Evolutionary conservation across 2,329 filamentous ascomycete species (phyloP).

Genomic region (Lasiodiplodia hormozganensis): DNA sequence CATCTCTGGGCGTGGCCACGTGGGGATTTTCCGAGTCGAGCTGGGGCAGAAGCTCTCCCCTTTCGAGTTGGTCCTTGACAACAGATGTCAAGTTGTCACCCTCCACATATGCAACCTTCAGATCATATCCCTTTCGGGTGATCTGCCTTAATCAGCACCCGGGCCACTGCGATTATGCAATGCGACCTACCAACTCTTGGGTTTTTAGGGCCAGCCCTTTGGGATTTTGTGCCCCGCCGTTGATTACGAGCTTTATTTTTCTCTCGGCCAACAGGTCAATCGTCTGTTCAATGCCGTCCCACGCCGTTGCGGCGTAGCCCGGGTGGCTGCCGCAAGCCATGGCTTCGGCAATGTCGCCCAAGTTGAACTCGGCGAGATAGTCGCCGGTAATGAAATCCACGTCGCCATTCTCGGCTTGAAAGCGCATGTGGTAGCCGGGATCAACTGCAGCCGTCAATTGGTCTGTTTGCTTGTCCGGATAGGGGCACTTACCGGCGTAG

Average conservation of each 20-base stretch:
- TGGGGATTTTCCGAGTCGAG: slow-evolving; percentile 51
- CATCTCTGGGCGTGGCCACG: slow-evolving; percentile 45
- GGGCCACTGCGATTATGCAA: background rate
- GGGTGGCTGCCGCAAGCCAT: slow-evolving; percentile 50
- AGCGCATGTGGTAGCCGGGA: slow-evolving; percentile 47
- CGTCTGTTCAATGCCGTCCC: slow-evolving; percentile 56
- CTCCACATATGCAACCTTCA: slow-evolving; percentile 55
- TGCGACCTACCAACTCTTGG: slow-evolving; percentile 33
- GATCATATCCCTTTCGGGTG: slow-evolving; percentile 32
- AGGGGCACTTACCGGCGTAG: slow-evolving; percentile 34
- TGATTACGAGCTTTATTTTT: slow-evolving; percentile 62
- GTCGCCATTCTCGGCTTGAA: slow-evolving; percentile 44
- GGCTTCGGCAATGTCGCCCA: slow-evolving; percentile 52
- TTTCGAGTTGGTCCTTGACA: slow-evolving; percentile 39
- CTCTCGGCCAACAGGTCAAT: slow-evolving; percentile 56
- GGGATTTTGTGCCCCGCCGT: slow-evolving; percentile 65
- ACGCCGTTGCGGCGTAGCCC: slow-evolving; percentile 56
- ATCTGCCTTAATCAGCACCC: slow-evolving; percentile 1
- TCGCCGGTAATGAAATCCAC: slow-evolving; percentile 52
- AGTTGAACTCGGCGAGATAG: slow-evolving; percentile 53
- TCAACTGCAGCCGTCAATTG: slow-evolving; percentile 36
- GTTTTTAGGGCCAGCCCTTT: slow-evolving; percentile 58
- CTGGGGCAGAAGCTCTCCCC: slow-evolving; percentile 50
- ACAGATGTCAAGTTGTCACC: slow-evolving; percentile 54
- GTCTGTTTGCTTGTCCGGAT: background rate